Evolutionary conservation across 2,329 filamentous ascomycete genomes (phyloP).

Genomic region (Ophiocordyceps camponoti-rufipedis): DNA sequence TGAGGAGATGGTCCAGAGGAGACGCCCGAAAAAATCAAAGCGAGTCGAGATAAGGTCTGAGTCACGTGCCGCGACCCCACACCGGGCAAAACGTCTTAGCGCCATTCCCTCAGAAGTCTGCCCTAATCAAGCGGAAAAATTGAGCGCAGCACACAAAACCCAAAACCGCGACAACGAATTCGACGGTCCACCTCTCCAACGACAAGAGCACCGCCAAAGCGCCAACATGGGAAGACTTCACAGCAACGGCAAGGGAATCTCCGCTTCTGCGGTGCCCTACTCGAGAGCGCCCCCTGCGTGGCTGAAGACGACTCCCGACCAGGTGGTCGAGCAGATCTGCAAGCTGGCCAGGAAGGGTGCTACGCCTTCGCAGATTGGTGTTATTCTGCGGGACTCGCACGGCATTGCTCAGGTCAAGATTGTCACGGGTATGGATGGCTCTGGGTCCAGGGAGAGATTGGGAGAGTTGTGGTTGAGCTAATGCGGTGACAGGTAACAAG

Average conservation of each 20-base stretch:
- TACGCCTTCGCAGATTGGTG: conserved; percentile 97
- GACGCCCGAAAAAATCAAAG: not conserved
- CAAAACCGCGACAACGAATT: conserved; percentile 7
- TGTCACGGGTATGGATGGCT: conserved; percentile 71
- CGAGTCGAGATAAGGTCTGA: not conserved
- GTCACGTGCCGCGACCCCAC: not conserved
- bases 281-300: conserved; percentile 81
- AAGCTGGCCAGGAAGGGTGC: conserved; percentile 98
- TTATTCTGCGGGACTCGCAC: conserved; percentile 94
- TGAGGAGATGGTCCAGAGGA: not conserved
- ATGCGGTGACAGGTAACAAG: conserved; percentile 69
- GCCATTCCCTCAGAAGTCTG: conserved; percentile 5
- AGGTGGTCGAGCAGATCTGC: conserved; percentile 98
- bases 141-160: conserved; percentile 21
- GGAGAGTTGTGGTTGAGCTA: conserved; percentile 11
- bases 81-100: no score
- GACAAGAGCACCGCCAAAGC: conserved; percentile 20
- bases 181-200: conserved; percentile 10
- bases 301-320: conserved; percentile 97
- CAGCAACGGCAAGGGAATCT: conserved; percentile 99
- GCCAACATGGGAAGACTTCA: conserved; percentile 91
- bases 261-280: conserved; percentile 89
- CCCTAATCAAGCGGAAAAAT: conserved; percentile 29
- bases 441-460: no score
- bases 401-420: conserved; percentile 96